Base-by-base conservation (phyloP, 2,329 filamentous ascomycete genomes). In the Exophiala calicioides region DNA sequence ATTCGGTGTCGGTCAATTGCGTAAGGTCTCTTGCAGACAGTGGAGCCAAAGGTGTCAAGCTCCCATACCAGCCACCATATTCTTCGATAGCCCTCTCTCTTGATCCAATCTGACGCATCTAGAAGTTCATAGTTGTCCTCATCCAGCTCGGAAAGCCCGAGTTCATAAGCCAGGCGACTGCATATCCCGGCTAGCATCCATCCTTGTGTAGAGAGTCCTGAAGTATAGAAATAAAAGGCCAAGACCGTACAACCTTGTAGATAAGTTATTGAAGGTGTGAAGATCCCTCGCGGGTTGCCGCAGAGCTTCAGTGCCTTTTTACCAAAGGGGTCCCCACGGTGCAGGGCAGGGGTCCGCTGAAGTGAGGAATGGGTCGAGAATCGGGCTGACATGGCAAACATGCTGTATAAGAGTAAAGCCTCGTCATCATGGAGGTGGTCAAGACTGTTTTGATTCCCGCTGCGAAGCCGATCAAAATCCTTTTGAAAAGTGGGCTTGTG, bases 111-210 rank as follows among this genome's bases (percentile, higher is more conserved):
- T 6, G 12, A 10, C 18, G 18, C 32, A 2, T 12, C 5, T 5
- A 26, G 6, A 18, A 6, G 7, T 19, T 36, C 32, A 18, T 10
- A 7, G 13, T 36, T 20, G 19, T 4, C 3, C 6, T 29, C 88
- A 57, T 95, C 90, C 65, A 96, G 90, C 57, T 90, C 89, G 66
- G 96, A 90, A 20, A 97, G 73, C 5, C 91, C 90, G 2, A 96
- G 76, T 64, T 96, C 91, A 16, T 96, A 85, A 5, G 88, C 90
- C 37, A 96, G 69, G 21, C 91, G 84, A 45, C 94, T 85, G 4
- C 90, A 90, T 33, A 95, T 90, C 5, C 91, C 91, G 51, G 93
- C 87, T 51, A 96, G 96, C 68, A 96, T 96, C 91, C 90, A 97
- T n/a, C n/a, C 38, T 9, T 21, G 19, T 3, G 6, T 5, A 1